A percentile compares a stretch with the other conserved stretches of the same genome.
Evolutionary conservation across 2,329 filamentous ascomycete species (phyloP).

Genomic region (Pezicula radicicola): DNA sequence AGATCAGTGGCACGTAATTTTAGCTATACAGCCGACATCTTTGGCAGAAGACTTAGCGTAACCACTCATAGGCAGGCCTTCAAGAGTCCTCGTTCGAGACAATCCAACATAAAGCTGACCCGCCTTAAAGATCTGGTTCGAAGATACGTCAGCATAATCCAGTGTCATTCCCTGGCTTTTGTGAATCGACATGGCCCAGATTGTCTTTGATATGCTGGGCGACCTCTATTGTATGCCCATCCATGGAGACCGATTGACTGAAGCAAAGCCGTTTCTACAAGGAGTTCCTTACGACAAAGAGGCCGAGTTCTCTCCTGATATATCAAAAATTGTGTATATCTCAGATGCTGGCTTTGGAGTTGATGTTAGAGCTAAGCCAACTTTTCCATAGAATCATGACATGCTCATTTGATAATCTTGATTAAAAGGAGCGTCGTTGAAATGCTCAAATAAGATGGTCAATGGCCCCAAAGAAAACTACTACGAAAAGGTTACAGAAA

Average conservation of each 20-base stretch:
- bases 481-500: too few relatives aligned
- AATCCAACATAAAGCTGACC: constrained; percentile 26
- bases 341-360: background rate
- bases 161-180: constrained; percentile 90
- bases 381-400: too few relatives aligned
- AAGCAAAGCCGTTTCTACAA: background rate
- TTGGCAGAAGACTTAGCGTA: constrained; percentile 40
- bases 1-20: too few relatives aligned
- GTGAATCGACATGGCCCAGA: constrained; percentile 87
- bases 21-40: constrained; percentile 39
- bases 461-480: too few relatives aligned
- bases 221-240: background rate
- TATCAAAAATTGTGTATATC: background rate
- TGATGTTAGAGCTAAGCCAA: too few relatives aligned
- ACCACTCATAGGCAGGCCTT: constrained; percentile 22
- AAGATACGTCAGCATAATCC: constrained; percentile 21
- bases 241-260: background rate
- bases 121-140: constrained; percentile 20
- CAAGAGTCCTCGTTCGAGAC: constrained; percentile 18
- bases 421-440: too few relatives aligned
- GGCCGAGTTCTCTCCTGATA: background rate
- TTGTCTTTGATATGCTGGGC: background rate
- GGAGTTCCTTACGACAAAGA: background rate
- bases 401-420: too few relatives aligned
- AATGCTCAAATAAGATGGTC: too few relatives aligned